Conservation (phyloP, 2,329 filamentous ascomycete genomes). For the Colletotrichum falcatum region DNA sequence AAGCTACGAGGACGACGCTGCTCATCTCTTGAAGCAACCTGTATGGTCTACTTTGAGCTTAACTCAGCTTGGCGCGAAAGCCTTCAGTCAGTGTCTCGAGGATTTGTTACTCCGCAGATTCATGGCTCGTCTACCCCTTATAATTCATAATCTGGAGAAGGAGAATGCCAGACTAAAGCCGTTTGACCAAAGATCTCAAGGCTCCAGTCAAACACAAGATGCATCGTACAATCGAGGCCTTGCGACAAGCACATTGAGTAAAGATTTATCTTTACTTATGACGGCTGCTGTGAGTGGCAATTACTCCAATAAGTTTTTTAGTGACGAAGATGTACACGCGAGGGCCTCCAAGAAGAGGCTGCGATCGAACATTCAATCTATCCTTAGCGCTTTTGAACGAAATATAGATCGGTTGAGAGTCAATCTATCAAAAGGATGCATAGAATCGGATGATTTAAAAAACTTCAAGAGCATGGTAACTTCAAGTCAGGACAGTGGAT, state of each 20-base stretch:
- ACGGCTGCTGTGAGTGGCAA: neutral
- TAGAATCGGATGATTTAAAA: neutral
- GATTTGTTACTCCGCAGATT: neutral
- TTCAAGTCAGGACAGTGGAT: neutral
- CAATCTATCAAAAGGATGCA: neutral
- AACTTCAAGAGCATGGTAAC: neutral
- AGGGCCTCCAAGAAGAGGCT: neutral
- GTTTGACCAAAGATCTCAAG: neutral
- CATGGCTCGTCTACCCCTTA: neutral
- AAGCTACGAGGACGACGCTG: neutral
- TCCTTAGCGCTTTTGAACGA: neutral
- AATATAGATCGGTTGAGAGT: neutral
- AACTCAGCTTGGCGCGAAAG: neutral
- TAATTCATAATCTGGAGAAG: neutral
- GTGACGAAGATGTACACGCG: fast-evolving
- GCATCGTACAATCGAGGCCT: neutral
- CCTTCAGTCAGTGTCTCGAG: neutral
- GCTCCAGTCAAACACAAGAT: neutral
- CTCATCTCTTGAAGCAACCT: neutral
- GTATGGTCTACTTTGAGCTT: neutral
- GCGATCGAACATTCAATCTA: neutral
- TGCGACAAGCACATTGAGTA: neutral
- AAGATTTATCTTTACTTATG: neutral
- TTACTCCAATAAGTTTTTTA: neutral
- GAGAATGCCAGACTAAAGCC: too few species aligned